phyloP scores from a whole-genome alignment of 495 filamentous ascomycete species.

The Rhizodiscina lignyota region DNA sequence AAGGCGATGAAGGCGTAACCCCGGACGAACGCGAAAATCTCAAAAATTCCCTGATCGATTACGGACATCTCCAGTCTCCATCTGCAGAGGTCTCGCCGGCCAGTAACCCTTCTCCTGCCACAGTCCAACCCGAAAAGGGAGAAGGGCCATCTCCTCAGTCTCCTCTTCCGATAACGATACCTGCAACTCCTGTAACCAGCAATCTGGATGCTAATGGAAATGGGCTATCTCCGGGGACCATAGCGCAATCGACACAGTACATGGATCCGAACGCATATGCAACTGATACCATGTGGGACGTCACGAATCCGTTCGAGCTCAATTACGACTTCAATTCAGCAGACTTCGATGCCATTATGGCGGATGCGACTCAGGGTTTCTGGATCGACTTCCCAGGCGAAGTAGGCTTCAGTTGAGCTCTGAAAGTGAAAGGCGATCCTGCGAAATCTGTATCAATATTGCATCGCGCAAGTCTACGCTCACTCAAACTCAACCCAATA shows the following conservation, averaged over 20 bases:
- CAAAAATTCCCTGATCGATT: slow-evolving; percentile 14
- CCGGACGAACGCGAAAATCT: slow-evolving; percentile 14
- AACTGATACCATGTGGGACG: not conserved
- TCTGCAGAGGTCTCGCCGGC: slow-evolving; percentile 4
- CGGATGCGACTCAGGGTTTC: slow-evolving; percentile 15
- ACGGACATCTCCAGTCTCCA: slow-evolving; percentile 14
- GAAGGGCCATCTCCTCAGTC: no score
- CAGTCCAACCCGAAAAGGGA: not conserved
- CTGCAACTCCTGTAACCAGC: not conserved
- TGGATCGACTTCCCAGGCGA: slow-evolving; percentile 15
- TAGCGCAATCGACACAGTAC: not conserved
- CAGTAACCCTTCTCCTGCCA: not conserved
- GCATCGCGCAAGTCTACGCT: no score
- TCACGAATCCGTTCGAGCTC: slow-evolving; percentile 7
- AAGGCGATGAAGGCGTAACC: slow-evolving; percentile 10
- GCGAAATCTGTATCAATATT: no score
- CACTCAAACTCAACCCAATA: no score
- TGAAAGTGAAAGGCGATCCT: no score
- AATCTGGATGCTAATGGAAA: no score
- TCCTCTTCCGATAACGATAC: slow-evolving; percentile 1
- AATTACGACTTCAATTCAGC: slow-evolving; percentile 1
- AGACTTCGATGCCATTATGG: slow-evolving; percentile 11
- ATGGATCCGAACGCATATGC: not conserved
- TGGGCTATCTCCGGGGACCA: no score
- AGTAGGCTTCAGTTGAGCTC: slow-evolving; percentile 10